Evolutionary conservation across 2,329 filamentous ascomycete species (phyloP).

Genomic region (Trichoderma sp.): DNA sequence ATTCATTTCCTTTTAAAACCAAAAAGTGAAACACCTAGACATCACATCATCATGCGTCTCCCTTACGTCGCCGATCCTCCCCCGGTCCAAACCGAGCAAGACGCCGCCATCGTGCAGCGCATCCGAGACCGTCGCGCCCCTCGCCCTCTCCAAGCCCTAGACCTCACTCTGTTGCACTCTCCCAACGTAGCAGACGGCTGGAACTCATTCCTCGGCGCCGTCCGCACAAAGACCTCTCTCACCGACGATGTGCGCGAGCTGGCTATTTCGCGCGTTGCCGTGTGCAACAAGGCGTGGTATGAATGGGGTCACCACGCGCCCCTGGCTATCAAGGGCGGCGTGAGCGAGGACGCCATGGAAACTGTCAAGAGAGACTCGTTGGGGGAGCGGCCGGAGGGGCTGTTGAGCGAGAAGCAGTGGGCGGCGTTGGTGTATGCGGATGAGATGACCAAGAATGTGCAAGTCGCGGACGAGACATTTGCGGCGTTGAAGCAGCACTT

Average conservation of each 20-base stretch:
- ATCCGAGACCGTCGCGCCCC: slow-evolving; percentile 66
- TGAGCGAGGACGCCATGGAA: slow-evolving; percentile 53
- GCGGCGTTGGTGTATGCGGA: slow-evolving; percentile 74
- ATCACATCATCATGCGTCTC: slow-evolving; percentile 57
- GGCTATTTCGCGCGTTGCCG: slow-evolving; percentile 78
- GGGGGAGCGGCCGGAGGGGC: slow-evolving; percentile 34
- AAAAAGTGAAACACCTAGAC: background rate
- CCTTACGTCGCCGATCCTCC: slow-evolving; percentile 62
- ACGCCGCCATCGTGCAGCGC: slow-evolving; percentile 61
- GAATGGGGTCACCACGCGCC: slow-evolving; percentile 82
- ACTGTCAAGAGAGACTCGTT: slow-evolving; percentile 41
- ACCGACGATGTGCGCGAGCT: slow-evolving; percentile 67
- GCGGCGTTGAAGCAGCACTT: slow-evolving; percentile 61
- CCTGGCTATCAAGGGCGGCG: slow-evolving; percentile 59
- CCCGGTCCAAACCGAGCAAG: slow-evolving; percentile 44
- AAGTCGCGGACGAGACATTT: slow-evolving; percentile 70
- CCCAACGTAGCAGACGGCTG: slow-evolving; percentile 75
- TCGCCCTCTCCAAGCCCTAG: slow-evolving; percentile 71
- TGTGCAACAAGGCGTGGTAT: slow-evolving; percentile 79
- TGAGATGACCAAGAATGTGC: slow-evolving; percentile 77
- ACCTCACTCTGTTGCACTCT: slow-evolving; percentile 73
- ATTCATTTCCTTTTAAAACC: background rate
- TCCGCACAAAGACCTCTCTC: slow-evolving; percentile 56
- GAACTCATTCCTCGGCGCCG: slow-evolving; percentile 68
- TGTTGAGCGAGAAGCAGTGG: slow-evolving; percentile 65